These are phyloP conservation scores for Ophiostoma novo-ulmi DNA, from an alignment of 2,329 filamentous ascomycete genomes.

Conservation along the genomic window DNA sequence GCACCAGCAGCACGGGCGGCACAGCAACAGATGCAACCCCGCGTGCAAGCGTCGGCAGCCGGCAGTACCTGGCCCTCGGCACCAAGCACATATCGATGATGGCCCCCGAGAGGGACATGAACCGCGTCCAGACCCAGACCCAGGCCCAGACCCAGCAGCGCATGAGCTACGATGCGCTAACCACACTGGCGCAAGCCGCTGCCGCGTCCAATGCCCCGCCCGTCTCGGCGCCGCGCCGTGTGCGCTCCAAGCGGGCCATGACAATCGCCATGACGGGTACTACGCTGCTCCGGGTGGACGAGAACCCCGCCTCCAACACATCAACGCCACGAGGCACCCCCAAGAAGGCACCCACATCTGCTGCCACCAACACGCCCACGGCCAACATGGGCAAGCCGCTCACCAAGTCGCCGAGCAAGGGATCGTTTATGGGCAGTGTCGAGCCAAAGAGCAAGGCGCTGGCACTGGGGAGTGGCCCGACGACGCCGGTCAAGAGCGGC, in stretches of 20 bases:
- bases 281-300: constrained; percentile 19
- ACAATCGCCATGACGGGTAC: constrained; percentile 16
- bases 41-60: constrained; percentile 22
- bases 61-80: constrained; percentile 27
- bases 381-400: constrained; percentile 20
- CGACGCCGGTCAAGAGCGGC: constrained; percentile 16
- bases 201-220: constrained; percentile 8
- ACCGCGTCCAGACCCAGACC: not conserved
- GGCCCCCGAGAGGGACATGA: constrained; percentile 21
- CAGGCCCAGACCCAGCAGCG: not conserved
- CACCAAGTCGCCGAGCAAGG: constrained; percentile 18
- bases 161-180: constrained; percentile 2
- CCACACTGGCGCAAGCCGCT: not conserved
- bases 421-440: not conserved
- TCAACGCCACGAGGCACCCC: constrained; percentile 10
- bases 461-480: not conserved
- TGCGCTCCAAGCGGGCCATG: constrained; percentile 16
- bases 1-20: constrained; percentile 9
- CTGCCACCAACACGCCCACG: not conserved
- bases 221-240: constrained; percentile 10
- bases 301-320: constrained; percentile 19
- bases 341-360: not conserved
- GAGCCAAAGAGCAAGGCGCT: not conserved
- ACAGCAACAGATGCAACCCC: constrained; percentile 21
- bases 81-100: constrained; percentile 17